phyloP scores from a whole-genome alignment of 139 green algal genomes.

The Microglena sp. region DNA sequence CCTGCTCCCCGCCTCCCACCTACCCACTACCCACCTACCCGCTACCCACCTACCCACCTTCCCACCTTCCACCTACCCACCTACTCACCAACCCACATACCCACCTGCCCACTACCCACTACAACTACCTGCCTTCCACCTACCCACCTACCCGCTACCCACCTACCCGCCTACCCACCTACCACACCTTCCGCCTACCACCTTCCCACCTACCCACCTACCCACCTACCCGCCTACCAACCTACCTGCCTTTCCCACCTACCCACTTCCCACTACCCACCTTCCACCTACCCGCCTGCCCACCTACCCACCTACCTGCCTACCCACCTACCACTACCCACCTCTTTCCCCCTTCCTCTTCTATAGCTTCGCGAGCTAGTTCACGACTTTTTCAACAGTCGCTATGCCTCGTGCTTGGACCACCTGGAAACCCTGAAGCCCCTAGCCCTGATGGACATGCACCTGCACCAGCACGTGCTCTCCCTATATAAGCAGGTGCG shows the following conservation, averaged over 20 bases:
- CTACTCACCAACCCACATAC: background rate
- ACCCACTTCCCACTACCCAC: background rate
- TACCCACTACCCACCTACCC: background rate
- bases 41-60: background rate
- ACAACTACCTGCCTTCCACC: too few relatives aligned
- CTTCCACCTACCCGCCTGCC: background rate
- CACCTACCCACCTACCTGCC: background rate
- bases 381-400: constrained; percentile 65
- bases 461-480: constrained; percentile 62
- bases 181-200: too few relatives aligned
- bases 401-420: constrained; percentile 65
- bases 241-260: background rate
- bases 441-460: constrained; percentile 73
- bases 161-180: too few relatives aligned
- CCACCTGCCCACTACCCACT: too few relatives aligned
- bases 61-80: background rate
- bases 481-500: constrained; percentile 48
- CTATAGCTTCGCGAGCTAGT: constrained; percentile 77
- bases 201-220: too few relatives aligned
- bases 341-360: background rate
- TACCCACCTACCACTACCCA: background rate
- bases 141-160: too few relatives aligned
- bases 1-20: background rate
- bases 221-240: too few relatives aligned
- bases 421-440: constrained; percentile 58